Conservation (phyloP, 192 early-diverging fungal genomes). For the Backusella tarrabulga region DNA sequence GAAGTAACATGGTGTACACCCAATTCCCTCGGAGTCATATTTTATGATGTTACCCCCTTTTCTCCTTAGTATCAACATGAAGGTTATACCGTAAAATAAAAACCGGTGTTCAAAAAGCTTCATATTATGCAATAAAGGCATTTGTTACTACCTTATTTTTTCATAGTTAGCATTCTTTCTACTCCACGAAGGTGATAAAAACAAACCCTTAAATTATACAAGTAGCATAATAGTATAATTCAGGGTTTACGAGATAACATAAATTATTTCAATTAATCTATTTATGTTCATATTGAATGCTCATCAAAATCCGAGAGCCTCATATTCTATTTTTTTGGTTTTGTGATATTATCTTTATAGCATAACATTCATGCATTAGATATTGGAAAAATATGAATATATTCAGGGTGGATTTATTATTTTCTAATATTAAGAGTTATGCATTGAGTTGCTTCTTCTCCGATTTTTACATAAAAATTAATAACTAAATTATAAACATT, state of each 20-base stretch:
- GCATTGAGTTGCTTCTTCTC: too few species aligned
- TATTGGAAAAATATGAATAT: not conserved
- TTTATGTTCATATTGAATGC: not conserved
- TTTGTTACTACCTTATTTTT: not conserved
- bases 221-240: not conserved
- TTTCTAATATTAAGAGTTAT: too few species aligned
- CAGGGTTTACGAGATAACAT: not conserved
- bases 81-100: not conserved
- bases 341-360: not conserved
- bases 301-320: not conserved
- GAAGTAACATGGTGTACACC: not conserved
- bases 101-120: not conserved
- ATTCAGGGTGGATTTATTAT: too few species aligned
- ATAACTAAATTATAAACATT: constrained; percentile 23
- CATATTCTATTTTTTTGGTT: not conserved
- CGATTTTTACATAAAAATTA: not conserved
- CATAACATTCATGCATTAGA: not conserved
- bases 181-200: not conserved
- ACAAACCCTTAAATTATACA: not conserved
- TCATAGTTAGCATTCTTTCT: not conserved
- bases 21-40: not conserved
- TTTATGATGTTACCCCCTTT: not conserved
- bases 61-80: not conserved
- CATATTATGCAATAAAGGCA: not conserved
- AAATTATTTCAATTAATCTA: not conserved